Base-by-base conservation (phyloP, 305 asterid species). In the Fraxinus nigra region DNA sequence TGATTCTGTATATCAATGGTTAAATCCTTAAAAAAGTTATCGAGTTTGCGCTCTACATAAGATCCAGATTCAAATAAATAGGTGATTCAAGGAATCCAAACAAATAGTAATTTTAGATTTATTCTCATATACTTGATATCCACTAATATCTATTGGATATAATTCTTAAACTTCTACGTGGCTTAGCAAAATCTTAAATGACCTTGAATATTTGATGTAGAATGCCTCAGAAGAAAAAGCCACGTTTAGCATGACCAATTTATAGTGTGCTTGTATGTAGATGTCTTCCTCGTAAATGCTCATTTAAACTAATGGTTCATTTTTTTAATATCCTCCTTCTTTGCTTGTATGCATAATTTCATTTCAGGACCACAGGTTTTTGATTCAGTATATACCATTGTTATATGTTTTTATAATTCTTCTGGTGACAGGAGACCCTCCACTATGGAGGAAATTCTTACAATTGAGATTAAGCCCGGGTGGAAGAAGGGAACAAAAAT, bases 401-500 rank as follows among this genome's bases (percentile, higher is more conserved):
- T 14, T 46, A 46, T 7, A 20, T 18, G 69, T 59, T 18, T 59
- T 59, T 5, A 20, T 70, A 67, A 5, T 72, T 32, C 2, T 51
- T 72, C 72, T 81, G 13, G 79, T 75, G 34, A 75, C 90, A 94
- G 97, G 92, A 88, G 94, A 83, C 91, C 94, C 56, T 33, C 88
- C 38, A 89, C 95, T 0, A 79, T 84, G 13, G 97, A 93, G 86
- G 98, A 94, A 84, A 90, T 94, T 78, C 93, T 93, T 46, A 85
- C 94, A 0, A 91, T 92, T 3, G 97, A 88, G 82, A 92, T 93
- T 28, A 93, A 92, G 85, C 96, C 97, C 0, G 97, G 97, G 28
- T 94, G 98, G 98, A 94, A 94, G 82, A 94, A 92, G 87, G 98
- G 97, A 78, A 94, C 97, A 14, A 94, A 94, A 79, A 91, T 94